Evolutionary conservation across 495 filamentous ascomycete species (phyloP).

Genomic region (Talaromyces ruber): DNA sequence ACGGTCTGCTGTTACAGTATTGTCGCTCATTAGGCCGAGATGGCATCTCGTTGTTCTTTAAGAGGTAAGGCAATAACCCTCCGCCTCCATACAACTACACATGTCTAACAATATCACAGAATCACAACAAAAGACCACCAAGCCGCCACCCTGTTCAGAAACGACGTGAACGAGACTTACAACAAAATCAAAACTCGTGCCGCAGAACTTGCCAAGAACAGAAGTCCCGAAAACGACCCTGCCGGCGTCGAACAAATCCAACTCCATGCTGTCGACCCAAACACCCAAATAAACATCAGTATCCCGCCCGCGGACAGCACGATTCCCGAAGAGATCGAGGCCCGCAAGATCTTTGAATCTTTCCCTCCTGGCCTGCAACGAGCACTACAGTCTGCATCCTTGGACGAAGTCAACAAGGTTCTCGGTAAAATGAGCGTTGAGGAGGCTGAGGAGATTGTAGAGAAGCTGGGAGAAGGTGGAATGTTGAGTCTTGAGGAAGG

Average conservation of each 20-base stretch:
- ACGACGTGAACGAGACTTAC: conserved; percentile 87
- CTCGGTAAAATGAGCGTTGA: conserved; percentile 87
- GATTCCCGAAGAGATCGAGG: conserved; percentile 55
- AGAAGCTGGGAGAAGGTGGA: conserved; percentile 72
- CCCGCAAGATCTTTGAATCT: conserved; percentile 69
- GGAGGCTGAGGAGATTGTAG: conserved; percentile 87
- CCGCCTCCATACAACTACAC: background rate
- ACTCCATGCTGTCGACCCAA: conserved; percentile 89
- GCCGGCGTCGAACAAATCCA: conserved; percentile 93
- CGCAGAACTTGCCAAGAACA: conserved; percentile 61
- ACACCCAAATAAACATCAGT: conserved; percentile 83
- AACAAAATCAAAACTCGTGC: conserved; percentile 67
- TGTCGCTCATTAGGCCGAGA: conserved; percentile 82
- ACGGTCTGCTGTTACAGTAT: conserved; percentile 87
- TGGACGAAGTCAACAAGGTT: conserved; percentile 95
- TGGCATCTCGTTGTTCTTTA: conserved; percentile 90
- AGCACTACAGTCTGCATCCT: conserved; percentile 71
- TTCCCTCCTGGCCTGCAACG: conserved; percentile 75
- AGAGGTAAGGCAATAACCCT: conserved; percentile 40
- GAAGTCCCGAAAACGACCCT: conserved; percentile 55
- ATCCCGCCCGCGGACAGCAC: conserved; percentile 55
- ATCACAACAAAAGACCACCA: conserved; percentile 89
- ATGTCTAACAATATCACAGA: conserved; percentile 29
- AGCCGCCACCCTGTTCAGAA: conserved; percentile 82
- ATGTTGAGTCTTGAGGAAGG: conserved; percentile 89